Evolutionary conservation across 306 rosid species (phyloP), one percentile per base, ranked within the genome.

Genomic region (Cucumis hystrix): DNA sequence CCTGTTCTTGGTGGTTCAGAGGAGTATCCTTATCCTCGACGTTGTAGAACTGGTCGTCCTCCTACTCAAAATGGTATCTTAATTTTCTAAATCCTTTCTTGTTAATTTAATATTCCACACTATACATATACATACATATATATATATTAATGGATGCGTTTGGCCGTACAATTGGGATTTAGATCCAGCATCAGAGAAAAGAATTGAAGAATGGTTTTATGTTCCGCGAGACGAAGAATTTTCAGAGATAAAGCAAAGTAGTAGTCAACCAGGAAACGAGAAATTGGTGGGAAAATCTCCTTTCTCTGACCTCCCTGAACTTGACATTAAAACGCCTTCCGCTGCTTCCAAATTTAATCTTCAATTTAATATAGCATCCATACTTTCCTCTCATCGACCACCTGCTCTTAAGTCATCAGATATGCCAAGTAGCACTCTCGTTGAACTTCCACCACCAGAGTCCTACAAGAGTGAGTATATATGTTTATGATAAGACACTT

Each of bases 201-300:
- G 87, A 40, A 82, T 83, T 17, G 64, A 1, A 43, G 39, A 1
- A 1, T 75, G 5, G 9, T n/a, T 89, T 5, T 91, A 91, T 14
- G 96, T 91, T 66, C 96, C 96, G 0, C 80, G 91, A 58, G 96
- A 49, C 6, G 55, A 49, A 49, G 55, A 13, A 49, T 49, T 14
- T 16, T 49, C 55, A 14, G 55, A 49, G 55, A 17, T 49, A 6
- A 49, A 49, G 17, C 18, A 49, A 49, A 1, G 0, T 3, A 3
- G 1, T 12, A 4, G 5, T 47, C 1, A 13, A 3, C 6, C 9
- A 6, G 41, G 3, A 1, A 14, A 4, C 0, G 13, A 14, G 55
- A 14, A 49, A 3, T 12, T 12, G 17, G 3, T 14, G 55, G 18
- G 18, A 49, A 14, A 49, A 91, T 33, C 2, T 47, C 4, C 67